Base-by-base conservation (phyloP, 331 rosid genomes). In the Phaseolus coccineus region DNA sequence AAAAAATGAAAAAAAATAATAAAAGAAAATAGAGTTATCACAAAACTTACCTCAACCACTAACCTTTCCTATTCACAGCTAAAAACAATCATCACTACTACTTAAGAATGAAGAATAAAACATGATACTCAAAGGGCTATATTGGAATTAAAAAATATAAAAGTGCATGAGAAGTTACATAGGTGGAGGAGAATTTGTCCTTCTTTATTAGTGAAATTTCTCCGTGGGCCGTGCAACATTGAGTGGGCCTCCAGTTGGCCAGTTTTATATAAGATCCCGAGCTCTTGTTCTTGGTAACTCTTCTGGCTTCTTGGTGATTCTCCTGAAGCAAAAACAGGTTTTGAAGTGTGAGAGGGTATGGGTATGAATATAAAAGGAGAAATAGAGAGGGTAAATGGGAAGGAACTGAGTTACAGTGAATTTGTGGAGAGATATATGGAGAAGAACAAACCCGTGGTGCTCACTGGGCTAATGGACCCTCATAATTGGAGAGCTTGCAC, bases 361-460 rank as follows among this genome's bases (percentile, higher is more conserved):
- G 96, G 82, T 46, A 33, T 91, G 37, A 71, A 73, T 69, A 87
- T 88, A 66, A 87, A 76, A 3, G 97, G 97, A 12, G 39, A 79
- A 59, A 35, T 93, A 37, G 96, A 93, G 82, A 95, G 86, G 87
- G 92, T 90, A 72, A 93, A 90, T 81, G 94, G 88, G 64, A 91
- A 87, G 37, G 91, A 82, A 68, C n/a, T 95, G 77, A 83, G 83
- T 73, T 91, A 95, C 85, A 13, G 35, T 69, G 94, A 90, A 61
- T 95, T 95, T 74, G 94, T 78, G 48, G 61, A 85, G 80, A 79
- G 84, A 13, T 93, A 77, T 69, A 80, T 93, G 98, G 83, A 87
- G 52, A 90, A 85, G 85, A 95, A 95, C 83, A 85, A 76, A 19
- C 99, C 97, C 9, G 93, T 95, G 69, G 84, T 95, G 56, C 77